phyloP scores from a whole-genome alignment of 2,329 filamentous ascomycete species.

The Diaporthe vaccinii region DNA sequence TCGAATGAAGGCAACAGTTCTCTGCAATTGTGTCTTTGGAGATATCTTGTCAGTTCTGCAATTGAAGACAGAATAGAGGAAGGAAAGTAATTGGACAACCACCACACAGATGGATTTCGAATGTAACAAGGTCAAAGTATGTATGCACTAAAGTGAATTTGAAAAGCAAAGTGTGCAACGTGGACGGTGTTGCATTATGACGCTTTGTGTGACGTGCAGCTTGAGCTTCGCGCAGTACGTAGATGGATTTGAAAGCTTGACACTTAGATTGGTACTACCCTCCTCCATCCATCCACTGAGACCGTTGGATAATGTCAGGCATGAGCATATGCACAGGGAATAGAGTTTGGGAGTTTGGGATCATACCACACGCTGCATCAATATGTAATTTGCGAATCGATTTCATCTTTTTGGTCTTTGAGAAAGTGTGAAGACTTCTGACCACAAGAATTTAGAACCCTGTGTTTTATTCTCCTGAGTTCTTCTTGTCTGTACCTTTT shows the following conservation, averaged over 20 bases:
- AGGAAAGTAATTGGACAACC: background rate
- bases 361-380: too few relatives aligned
- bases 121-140: background rate
- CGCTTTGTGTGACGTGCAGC: too few relatives aligned
- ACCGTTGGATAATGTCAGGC: too few relatives aligned
- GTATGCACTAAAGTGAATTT: background rate
- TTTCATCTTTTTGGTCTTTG: too few relatives aligned
- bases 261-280: too few relatives aligned
- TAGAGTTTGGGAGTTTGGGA: too few relatives aligned
- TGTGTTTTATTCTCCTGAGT: background rate
- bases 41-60: background rate
- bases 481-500: background rate
- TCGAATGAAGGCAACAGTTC: background rate
- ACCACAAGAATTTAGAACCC: background rate
- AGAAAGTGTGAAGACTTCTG: too few relatives aligned
- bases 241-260: too few relatives aligned
- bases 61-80: background rate
- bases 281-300: too few relatives aligned
- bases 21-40: background rate
- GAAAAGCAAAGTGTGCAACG: background rate
- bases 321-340: too few relatives aligned
- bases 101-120: background rate
- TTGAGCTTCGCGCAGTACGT: too few relatives aligned
- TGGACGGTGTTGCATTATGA: background rate
- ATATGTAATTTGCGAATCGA: too few relatives aligned